Evolutionary conservation across 495 filamentous ascomycete genomes (phyloP).

Genomic region (Xylaria nigripes): DNA sequence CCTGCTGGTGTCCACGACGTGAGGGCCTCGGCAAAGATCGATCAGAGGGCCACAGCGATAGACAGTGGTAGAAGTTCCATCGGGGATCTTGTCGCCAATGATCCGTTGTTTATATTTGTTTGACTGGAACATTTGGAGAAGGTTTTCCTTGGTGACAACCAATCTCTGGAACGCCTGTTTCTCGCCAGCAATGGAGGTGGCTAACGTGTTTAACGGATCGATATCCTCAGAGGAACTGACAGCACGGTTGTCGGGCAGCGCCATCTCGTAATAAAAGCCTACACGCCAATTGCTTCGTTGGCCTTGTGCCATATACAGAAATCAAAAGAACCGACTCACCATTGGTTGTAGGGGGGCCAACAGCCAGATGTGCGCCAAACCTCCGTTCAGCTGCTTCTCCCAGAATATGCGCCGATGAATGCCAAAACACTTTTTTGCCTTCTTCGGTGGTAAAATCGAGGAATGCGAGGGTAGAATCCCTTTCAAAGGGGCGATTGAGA

Average conservation of each 20-base stretch:
- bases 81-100: constrained; percentile 83
- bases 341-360: constrained; percentile 84
- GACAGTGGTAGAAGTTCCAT: constrained; percentile 84
- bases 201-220: constrained; percentile 68
- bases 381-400: constrained; percentile 86
- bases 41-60: constrained; percentile 61
- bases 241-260: constrained; percentile 62
- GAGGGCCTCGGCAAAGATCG: constrained; percentile 55
- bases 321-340: constrained; percentile 33
- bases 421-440: constrained; percentile 84
- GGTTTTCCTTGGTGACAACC: constrained; percentile 76
- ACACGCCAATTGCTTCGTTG: neutral
- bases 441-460: constrained; percentile 78
- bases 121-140: constrained; percentile 92
- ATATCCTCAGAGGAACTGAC: constrained; percentile 64
- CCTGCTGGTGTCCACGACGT: constrained; percentile 86
- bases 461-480: constrained; percentile 66
- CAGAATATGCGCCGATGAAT: constrained; percentile 87
- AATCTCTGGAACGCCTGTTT: constrained; percentile 93
- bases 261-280: constrained; percentile 95
- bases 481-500: constrained; percentile 78
- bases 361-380: constrained; percentile 83
- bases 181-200: constrained; percentile 78
- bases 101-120: constrained; percentile 95
- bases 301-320: neutral